A percentile compares a stretch with the other conserved stretches of the same genome.
Conservation (phyloP, 129 eudicot species). For the Flaveria linearis region DNA sequence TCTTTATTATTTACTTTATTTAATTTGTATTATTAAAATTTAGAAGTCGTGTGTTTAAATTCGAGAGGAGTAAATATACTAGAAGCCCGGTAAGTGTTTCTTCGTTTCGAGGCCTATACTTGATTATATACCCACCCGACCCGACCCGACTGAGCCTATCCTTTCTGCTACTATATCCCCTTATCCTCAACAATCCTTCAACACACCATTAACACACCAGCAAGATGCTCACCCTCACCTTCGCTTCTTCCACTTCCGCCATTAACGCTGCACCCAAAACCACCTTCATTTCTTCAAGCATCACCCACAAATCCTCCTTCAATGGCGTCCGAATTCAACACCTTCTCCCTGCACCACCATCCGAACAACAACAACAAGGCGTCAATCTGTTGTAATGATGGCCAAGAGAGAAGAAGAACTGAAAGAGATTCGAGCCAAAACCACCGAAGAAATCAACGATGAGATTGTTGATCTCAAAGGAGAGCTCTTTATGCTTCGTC, state of each 20-base stretch:
- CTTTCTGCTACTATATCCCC: constrained; percentile 22
- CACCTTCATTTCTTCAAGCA: constrained; percentile 33
- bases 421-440: constrained; percentile 66
- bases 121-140: no score
- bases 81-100: no score
- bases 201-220: constrained; percentile 5
- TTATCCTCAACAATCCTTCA: constrained; percentile 20
- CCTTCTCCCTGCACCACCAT: constrained; percentile 22
- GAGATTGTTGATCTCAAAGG: constrained; percentile 88
- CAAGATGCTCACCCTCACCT: constrained; percentile 41
- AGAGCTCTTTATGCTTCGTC: constrained; percentile 88
- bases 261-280: constrained; percentile 24
- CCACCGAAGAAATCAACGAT: constrained; percentile 70
- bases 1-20: no score
- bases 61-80: no score
- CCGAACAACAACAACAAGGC: constrained; percentile 24
- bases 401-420: constrained; percentile 77
- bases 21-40: no score
- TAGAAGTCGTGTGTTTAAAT: no score
- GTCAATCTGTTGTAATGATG: constrained; percentile 64
- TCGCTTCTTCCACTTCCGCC: constrained; percentile 42
- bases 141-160: no score
- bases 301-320: constrained; percentile 49
- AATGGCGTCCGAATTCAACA: constrained; percentile 61
- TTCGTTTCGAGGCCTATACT: no score